Percentiles rank a stretch among this genome's conserved stretches.
These are phyloP conservation scores for Tephrocybe rancida DNA, from an alignment of 768 basidiomycete species.

Conservation along the genomic window DNA sequence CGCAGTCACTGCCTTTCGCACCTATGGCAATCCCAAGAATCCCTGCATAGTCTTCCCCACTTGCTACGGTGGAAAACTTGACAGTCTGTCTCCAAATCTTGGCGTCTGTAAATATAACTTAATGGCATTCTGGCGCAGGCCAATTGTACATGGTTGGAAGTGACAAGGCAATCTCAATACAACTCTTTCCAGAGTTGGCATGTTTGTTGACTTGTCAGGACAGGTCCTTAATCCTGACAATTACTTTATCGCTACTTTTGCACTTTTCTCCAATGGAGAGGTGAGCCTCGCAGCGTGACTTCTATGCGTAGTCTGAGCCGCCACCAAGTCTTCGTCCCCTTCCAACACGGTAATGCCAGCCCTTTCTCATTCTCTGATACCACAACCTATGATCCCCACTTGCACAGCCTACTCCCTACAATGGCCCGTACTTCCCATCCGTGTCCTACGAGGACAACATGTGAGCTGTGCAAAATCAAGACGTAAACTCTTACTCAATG, in stretches of 20 bases:
- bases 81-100: conserved; percentile 36
- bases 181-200: not conserved
- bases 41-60: conserved; percentile 63
- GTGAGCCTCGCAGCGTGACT: conserved; percentile 28
- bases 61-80: conserved; percentile 55
- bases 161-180: conserved; percentile 43
- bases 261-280: conserved; percentile 62
- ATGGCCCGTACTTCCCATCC: conserved; percentile 59
- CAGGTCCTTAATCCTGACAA: conserved; percentile 52
- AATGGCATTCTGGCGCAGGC: conserved; percentile 27
- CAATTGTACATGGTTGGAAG: conserved; percentile 50
- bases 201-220: not conserved
- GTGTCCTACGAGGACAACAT: conserved; percentile 63
- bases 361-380: not conserved
- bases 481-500: not conserved
- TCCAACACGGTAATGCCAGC: conserved; percentile 57
- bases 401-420: conserved; percentile 51
- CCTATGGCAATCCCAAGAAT: conserved; percentile 51
- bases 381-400: not conserved
- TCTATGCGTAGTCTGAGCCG: not conserved
- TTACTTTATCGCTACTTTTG: conserved; percentile 59
- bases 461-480: conserved; percentile 26
- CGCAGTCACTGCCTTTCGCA: conserved; percentile 58
- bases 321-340: conserved; percentile 55
- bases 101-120: not conserved